Conservation (phyloP, 805 yeast species). For the Zygoascus bituminiphila region DNA sequence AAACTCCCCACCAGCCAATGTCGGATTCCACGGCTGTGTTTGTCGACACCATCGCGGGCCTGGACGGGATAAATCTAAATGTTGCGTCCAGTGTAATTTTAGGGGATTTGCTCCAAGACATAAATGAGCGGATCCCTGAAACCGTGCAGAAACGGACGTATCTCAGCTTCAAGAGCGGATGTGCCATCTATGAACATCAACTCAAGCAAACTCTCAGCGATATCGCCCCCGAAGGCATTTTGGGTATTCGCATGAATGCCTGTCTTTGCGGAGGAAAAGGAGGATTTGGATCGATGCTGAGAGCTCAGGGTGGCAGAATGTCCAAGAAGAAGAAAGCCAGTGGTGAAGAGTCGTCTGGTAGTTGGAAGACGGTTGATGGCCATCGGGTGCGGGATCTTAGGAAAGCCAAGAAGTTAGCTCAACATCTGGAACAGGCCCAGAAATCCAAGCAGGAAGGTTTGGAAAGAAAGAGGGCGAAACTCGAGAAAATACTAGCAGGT, state of each 20-base stretch:
- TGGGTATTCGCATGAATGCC: slow-evolving; percentile 16
- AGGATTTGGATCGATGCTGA: slow-evolving; percentile 39
- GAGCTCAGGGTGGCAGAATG: slow-evolving; percentile 35
- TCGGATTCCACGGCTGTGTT: slow-evolving; percentile 1
- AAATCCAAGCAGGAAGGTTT: slow-evolving; percentile 13
- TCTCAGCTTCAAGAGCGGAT: slow-evolving; percentile 1
- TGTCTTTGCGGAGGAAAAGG: slow-evolving; percentile 46
- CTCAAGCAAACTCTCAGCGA: not conserved
- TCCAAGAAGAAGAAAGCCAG: slow-evolving; percentile 21
- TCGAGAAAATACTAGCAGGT: slow-evolving; percentile 30
- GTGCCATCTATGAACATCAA: not conserved
- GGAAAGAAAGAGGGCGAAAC: slow-evolving; percentile 31
- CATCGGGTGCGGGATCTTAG: slow-evolving; percentile 31
- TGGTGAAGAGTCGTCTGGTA: slow-evolving; percentile 18
- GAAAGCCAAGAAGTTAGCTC: slow-evolving; percentile 32
- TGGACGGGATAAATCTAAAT: slow-evolving; percentile 3
- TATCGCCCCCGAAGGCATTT: not conserved
- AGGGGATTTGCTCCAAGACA: not conserved
- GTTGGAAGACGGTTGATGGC: slow-evolving; percentile 36
- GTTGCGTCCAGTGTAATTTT: not conserved
- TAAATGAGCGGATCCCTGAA: slow-evolving; percentile 3
- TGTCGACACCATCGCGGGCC: slow-evolving; percentile 12
- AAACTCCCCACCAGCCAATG: not conserved
- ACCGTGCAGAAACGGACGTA: not conserved
- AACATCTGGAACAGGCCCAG: slow-evolving; percentile 16